Evolutionary conservation across 768 basidiomycete genomes (phyloP).

Genomic region (Cystoderma amianthinum): DNA sequence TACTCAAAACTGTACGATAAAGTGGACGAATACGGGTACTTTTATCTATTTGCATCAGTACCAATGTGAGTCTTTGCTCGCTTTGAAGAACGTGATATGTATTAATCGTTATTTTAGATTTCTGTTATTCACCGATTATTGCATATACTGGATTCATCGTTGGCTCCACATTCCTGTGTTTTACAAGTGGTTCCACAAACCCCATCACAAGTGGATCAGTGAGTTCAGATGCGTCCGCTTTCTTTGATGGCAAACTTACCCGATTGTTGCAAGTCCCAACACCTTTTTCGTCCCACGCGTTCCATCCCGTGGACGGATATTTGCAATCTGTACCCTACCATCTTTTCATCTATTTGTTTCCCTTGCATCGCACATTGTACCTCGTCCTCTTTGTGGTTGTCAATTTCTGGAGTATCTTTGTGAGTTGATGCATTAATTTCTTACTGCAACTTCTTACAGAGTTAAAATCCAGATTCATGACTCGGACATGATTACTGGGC

Average conservation of each 20-base stretch:
- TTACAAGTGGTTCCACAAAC: slow-evolving; percentile 93
- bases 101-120: too few relatives aligned
- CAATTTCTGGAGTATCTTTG: slow-evolving; percentile 92
- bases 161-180: slow-evolving; percentile 76
- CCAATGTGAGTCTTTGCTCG: slow-evolving; percentile 64
- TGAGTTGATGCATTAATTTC: slow-evolving; percentile 26
- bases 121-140: slow-evolving; percentile 66
- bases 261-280: slow-evolving; percentile 67
- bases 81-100: too few relatives aligned
- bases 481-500: slow-evolving; percentile 96
- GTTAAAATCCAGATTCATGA: slow-evolving; percentile 80
- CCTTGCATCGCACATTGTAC: slow-evolving; percentile 80
- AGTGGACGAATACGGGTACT: slow-evolving; percentile 73
- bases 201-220: slow-evolving; percentile 99
- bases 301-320: slow-evolving; percentile 95
- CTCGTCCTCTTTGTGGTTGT: slow-evolving; percentile 85
- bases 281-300: slow-evolving; percentile 95
- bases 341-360: slow-evolving; percentile 84
- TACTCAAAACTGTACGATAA: slow-evolving; percentile 74
- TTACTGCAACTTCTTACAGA: neutral
- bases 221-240: slow-evolving; percentile 22
- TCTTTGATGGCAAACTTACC: slow-evolving; percentile 3
- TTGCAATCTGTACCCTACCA: slow-evolving; percentile 94
- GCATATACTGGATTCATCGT: slow-evolving; percentile 97
- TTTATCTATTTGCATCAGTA: slow-evolving; percentile 61